Evolutionary conservation across 192 early-diverging fungal species (phyloP).

Genomic region (Radiomyces spectabilis): DNA sequence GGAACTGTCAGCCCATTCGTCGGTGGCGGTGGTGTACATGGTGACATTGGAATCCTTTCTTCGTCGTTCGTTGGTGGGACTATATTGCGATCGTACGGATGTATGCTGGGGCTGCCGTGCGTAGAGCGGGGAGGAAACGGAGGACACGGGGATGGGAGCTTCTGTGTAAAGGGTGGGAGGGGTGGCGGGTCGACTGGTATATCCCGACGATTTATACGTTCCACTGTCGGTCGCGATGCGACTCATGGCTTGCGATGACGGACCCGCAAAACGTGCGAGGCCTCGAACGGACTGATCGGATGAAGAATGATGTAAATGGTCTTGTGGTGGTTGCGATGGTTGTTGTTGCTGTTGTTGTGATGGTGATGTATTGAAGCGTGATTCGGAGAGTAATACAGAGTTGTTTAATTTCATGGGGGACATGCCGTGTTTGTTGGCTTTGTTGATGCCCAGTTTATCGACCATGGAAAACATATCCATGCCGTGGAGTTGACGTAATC

Average conservation of each 20-base stretch:
- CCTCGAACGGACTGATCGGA: too few relatives aligned
- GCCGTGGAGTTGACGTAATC: constrained; percentile 41
- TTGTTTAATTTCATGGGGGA: constrained; percentile 17
- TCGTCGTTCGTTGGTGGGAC: constrained; percentile 3
- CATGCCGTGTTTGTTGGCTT: constrained; percentile 21
- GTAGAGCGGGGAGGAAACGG: not conserved
- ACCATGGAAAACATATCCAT: constrained; percentile 65
- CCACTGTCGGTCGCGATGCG: too few relatives aligned
- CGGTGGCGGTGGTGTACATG: not conserved
- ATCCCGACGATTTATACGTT: not conserved
- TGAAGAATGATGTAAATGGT: too few relatives aligned
- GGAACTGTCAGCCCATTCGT: constrained; percentile 7
- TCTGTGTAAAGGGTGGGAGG: not conserved
- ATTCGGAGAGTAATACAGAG: constrained; percentile 13
- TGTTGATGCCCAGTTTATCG: constrained; percentile 27
- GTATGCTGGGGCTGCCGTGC: not conserved
- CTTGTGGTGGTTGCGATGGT: too few relatives aligned
- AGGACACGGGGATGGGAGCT: not conserved
- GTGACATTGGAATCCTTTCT: constrained; percentile 10
- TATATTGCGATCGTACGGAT: constrained; percentile 3
- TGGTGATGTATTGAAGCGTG: too few relatives aligned
- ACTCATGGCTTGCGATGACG: too few relatives aligned
- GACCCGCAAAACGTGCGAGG: too few relatives aligned
- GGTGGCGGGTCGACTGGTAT: not conserved
- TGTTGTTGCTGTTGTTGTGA: too few relatives aligned